These are phyloP conservation scores for Dryas drummondii DNA, from an alignment of 306 rosid species.

Conservation along the genomic window DNA sequence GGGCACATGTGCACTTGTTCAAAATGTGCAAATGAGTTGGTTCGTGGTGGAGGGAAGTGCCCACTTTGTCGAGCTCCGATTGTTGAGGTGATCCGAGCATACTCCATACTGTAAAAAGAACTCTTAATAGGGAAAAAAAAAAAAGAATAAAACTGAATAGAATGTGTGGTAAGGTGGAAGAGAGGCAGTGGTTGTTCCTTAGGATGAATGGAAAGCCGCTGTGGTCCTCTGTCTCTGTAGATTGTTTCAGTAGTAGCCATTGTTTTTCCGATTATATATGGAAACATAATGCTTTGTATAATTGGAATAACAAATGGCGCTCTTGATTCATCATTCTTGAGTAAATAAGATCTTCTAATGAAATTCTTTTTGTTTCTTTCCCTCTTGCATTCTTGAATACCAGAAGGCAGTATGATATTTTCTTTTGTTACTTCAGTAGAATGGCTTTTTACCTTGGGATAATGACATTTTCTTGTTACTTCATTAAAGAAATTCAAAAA, in stretches of 20 bases:
- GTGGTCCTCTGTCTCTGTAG: slow-evolving; percentile 51
- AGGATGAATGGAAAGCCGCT: slow-evolving; percentile 34
- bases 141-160: slow-evolving; percentile 8
- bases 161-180: slow-evolving; percentile 29
- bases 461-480: too few relatives aligned
- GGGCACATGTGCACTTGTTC: slow-evolving; percentile 99
- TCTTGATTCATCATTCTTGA: slow-evolving; percentile 78
- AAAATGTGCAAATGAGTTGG: slow-evolving; percentile 93
- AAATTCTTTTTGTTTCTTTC: slow-evolving; percentile 30
- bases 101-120: slow-evolving; percentile 90
- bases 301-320: slow-evolving; percentile 72
- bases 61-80: slow-evolving; percentile 99
- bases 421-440: too few relatives aligned
- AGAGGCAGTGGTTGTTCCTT: slow-evolving; percentile 35
- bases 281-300: slow-evolving; percentile 51
- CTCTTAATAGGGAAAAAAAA: slow-evolving; percentile 27
- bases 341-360: slow-evolving; percentile 61
- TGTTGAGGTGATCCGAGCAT: slow-evolving; percentile 96
- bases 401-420: too few relatives aligned
- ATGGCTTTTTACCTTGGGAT: too few relatives aligned
- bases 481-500: too few relatives aligned
- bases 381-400: background rate
- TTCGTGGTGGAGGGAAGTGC: slow-evolving; percentile 96
- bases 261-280: slow-evolving; percentile 73
- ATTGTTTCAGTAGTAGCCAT: slow-evolving; percentile 52